Evolutionary conservation across 768 basidiomycete genomes (phyloP), one percentile per base, ranked within the genome.

Genomic region (Boletus rubroflammeus): DNA sequence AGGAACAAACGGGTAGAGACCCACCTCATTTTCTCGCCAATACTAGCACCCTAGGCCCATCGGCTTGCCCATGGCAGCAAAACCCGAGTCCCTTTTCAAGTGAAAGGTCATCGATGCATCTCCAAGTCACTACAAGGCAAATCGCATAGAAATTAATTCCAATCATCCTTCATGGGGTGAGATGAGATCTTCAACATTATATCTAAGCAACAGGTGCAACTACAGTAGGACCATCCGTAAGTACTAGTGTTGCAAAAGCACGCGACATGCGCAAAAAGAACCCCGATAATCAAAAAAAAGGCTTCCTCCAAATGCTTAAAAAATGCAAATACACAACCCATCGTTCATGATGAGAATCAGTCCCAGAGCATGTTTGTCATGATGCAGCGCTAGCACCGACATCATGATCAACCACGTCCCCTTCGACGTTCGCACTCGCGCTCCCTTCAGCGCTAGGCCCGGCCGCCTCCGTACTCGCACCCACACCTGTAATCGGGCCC

Each of bases 351-450:
- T 17, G 35, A 19, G n/a, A 2, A 21, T 39, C 8, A 10, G 38
- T 43, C 26, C 25, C 26, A 28, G 10, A n/a, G 25, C 8, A 46
- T 15, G 38, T 11, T 34, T 23, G 47, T 62, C 63, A 65, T 35
- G 60, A 47, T 13, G 35, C 28, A 15, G 51, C 29, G 9, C 13
- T 26, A 1, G 46, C 62, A n/a, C 45, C 35, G 2, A 29, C 19
- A n/a, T 45, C 50, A 25, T 15, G 40, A 3, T 54, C 50, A 2
- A 14, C 32, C 52, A 19, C 26, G 6, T 41, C 50, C 31, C 10
- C 29, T 5, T 47, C 53, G 45, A 40, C 19, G 28, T 26, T 41
- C 11, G 23, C 19, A 28, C 40, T 15, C 9, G 15, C 40, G 8
- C 5, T 15, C 23, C 17, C 51, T 32, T 54, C 47, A 2, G 5